A percentile compares a stretch with the other conserved stretches of the same genome.
Conservation (phyloP, 495 filamentous ascomycete species). For the Aspergillus saccharolyticus region DNA sequence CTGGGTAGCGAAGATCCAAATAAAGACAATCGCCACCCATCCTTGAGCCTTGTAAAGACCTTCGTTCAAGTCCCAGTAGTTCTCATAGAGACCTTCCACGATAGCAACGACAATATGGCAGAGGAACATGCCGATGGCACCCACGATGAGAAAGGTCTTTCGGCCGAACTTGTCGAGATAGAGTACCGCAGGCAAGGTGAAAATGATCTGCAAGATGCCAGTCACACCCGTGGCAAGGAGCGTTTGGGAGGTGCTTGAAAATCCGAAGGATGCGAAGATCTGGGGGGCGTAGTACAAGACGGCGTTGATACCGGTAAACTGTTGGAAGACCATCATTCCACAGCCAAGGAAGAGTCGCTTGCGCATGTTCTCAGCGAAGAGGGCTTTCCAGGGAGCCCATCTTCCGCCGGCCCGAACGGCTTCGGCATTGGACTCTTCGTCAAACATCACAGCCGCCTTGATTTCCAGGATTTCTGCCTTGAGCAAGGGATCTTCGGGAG, state of each 20-base stretch:
- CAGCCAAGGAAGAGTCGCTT: constrained; percentile 55
- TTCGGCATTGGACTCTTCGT: constrained; percentile 48
- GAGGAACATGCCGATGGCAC: constrained; percentile 65
- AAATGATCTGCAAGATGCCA: constrained; percentile 68
- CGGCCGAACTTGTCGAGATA: constrained; percentile 70
- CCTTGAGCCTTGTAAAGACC: constrained; percentile 25
- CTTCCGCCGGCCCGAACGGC: constrained; percentile 37
- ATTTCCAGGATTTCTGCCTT: constrained; percentile 65
- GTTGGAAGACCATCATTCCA: constrained; percentile 45
- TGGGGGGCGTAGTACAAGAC: constrained; percentile 55
- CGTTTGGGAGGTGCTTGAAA: constrained; percentile 43
- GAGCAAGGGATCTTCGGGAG: constrained; percentile 58
- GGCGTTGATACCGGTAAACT: constrained; percentile 60
- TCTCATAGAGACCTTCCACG: constrained; percentile 32
- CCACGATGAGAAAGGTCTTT: constrained; percentile 62
- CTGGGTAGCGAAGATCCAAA: constrained; percentile 39
- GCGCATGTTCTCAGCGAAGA: constrained; percentile 52
- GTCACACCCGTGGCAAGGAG: constrained; percentile 64
- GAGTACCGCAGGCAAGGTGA: constrained; percentile 59
- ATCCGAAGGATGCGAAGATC: constrained; percentile 27
- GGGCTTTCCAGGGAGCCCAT: constrained; percentile 55
- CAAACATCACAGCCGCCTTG: constrained; percentile 51
- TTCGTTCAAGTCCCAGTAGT: constrained; percentile 27
- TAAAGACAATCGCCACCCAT: constrained; percentile 40
- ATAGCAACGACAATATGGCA: constrained; percentile 43